These are phyloP conservation scores for Saprolegnia parasitica DNA, from an alignment of 352 stramenopile genomes.

Conservation along the genomic window DNA sequence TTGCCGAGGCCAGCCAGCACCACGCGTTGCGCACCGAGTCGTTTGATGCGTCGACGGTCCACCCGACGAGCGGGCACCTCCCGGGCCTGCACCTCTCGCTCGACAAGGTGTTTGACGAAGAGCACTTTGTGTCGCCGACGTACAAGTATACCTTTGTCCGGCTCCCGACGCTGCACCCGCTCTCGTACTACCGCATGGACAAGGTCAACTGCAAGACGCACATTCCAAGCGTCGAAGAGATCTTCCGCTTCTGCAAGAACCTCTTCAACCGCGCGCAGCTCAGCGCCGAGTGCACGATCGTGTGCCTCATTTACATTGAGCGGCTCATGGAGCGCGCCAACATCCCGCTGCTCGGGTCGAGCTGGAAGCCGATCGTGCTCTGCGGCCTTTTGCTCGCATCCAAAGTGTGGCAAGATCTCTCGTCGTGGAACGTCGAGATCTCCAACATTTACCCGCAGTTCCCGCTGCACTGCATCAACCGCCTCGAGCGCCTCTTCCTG, in stretches of 20 bases:
- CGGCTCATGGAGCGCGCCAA: slow-evolving; percentile 96
- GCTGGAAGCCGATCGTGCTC: slow-evolving; percentile 98
- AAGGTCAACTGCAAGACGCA: slow-evolving; percentile 78
- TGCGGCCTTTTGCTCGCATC: slow-evolving; percentile 95
- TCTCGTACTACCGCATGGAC: slow-evolving; percentile 78
- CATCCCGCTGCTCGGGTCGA: slow-evolving; percentile 92
- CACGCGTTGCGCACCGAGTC: not conserved
- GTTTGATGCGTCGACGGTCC: slow-evolving; percentile 27
- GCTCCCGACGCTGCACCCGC: slow-evolving; percentile 59
- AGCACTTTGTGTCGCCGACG: slow-evolving; percentile 85
- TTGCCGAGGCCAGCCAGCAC: not conserved
- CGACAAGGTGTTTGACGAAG: slow-evolving; percentile 82
- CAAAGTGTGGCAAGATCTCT: slow-evolving; percentile 99
- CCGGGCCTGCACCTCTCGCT: slow-evolving; percentile 50
- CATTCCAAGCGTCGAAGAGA: slow-evolving; percentile 87
- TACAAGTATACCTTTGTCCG: slow-evolving; percentile 85
- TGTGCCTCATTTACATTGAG: slow-evolving; percentile 99
- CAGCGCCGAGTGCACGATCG: slow-evolving; percentile 98
- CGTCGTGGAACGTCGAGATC: slow-evolving; percentile 98
- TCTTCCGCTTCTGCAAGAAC: slow-evolving; percentile 90
- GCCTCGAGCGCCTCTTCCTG: slow-evolving; percentile 95
- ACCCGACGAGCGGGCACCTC: slow-evolving; percentile 1
- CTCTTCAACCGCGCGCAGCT: slow-evolving; percentile 96
- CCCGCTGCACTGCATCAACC: slow-evolving; percentile 96
- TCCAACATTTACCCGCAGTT: slow-evolving; percentile 98